Evolutionary conservation across 23 red algal genomes (phyloP).

Genomic region (Gracilaria caudata): DNA sequence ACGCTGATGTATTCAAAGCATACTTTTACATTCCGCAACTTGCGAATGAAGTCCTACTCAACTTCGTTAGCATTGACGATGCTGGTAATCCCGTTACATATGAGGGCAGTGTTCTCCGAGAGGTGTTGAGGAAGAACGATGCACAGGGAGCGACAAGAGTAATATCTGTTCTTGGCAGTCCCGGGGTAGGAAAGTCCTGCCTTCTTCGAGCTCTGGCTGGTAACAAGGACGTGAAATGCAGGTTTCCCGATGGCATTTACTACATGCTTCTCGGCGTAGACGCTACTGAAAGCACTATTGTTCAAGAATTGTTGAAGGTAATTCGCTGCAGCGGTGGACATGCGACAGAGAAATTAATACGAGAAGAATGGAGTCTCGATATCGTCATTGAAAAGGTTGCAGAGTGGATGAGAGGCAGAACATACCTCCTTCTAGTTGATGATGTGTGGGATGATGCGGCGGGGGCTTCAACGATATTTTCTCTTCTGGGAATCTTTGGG

Average conservation of each 20-base stretch:
- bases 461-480: no score
- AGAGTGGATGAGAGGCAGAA: conserved; percentile 11
- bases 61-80: neutral
- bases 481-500: no score
- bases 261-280: conserved; percentile 1
- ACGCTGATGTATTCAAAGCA: neutral
- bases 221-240: neutral
- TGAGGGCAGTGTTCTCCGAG: no score
- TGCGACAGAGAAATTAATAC: neutral
- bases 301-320: neutral
- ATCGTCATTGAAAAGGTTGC: neutral
- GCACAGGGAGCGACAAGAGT: neutral
- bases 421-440: conserved; percentile 9
- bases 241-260: conserved; percentile 19
- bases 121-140: neutral
- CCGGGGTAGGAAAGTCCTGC: conserved; percentile 20
- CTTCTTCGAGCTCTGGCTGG: neutral
- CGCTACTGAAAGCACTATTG: neutral
- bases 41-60: neutral
- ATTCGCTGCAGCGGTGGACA: neutral
- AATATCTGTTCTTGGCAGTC: neutral
- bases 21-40: neutral
- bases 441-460: conserved; percentile 8
- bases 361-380: neutral
- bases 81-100: neutral